Conservation (phyloP, 2,329 filamentous ascomycete species). For the Fusarium sp. region DNA sequence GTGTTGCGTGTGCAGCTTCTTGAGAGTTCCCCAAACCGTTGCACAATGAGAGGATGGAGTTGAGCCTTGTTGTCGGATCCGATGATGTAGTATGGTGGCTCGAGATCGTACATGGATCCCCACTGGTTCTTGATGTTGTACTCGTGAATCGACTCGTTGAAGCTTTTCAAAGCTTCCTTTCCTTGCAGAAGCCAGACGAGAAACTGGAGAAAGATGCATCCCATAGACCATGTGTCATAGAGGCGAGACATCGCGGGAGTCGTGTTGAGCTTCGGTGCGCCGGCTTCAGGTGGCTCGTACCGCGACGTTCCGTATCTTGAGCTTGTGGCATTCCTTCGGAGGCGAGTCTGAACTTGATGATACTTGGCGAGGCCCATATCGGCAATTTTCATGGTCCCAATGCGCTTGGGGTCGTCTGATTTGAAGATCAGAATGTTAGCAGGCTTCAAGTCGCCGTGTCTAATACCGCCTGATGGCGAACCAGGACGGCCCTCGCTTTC, state of each 20-base stretch:
- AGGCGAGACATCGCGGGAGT: not conserved
- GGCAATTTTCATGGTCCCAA: slow-evolving; percentile 6
- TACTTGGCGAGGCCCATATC: slow-evolving; percentile 15
- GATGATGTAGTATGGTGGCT: slow-evolving; percentile 12
- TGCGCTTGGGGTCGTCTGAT: not conserved
- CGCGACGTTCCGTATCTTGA: slow-evolving; percentile 1
- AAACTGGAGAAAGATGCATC: slow-evolving; percentile 15
- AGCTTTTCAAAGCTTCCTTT: not conserved
- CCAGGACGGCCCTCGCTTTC: not conserved
- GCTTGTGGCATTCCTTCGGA: slow-evolving; percentile 3
- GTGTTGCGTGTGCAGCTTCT: not conserved
- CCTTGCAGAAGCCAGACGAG: slow-evolving; percentile 10
- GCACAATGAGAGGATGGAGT: not conserved
- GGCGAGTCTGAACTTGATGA: slow-evolving; percentile 5
- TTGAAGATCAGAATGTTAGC: slow-evolving; percentile 10
- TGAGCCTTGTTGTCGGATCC: not conserved
- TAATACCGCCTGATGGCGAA: not conserved
- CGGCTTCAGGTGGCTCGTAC: slow-evolving; percentile 1
- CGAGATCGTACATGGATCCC: not conserved
- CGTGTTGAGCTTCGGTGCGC: not conserved
- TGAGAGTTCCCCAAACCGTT: not conserved
- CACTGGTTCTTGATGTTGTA: not conserved
- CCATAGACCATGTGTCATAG: slow-evolving; percentile 12
- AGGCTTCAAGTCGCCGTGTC: slow-evolving; percentile 15
- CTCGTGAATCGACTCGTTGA: not conserved